These are phyloP conservation scores for Ziziphus jujuba DNA, from an alignment of 306 rosid species.

Conservation along the genomic window DNA sequence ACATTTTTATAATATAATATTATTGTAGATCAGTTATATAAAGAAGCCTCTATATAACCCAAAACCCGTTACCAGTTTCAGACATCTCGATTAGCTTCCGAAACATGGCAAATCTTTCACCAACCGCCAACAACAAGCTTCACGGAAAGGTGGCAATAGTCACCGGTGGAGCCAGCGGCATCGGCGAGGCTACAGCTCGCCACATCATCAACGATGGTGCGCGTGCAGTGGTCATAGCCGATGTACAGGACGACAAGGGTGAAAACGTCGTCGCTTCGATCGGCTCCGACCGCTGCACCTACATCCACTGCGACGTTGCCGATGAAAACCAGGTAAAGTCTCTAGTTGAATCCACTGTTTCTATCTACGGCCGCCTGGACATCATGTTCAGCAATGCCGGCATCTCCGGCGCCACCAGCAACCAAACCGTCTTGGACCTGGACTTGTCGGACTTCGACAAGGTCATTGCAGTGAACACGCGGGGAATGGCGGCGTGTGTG, in stretches of 20 bases:
- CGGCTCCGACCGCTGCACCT: slow-evolving; percentile 35
- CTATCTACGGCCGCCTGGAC: slow-evolving; percentile 40
- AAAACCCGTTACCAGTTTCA: too few relatives aligned
- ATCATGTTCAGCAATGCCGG: slow-evolving; percentile 75
- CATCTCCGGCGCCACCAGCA: too few relatives aligned
- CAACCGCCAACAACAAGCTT: slow-evolving; percentile 18
- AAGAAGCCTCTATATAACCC: too few relatives aligned
- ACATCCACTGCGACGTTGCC: slow-evolving; percentile 53
- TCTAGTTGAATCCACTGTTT: slow-evolving; percentile 41
- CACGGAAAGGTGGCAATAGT: slow-evolving; percentile 53
- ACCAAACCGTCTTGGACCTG: slow-evolving; percentile 41
- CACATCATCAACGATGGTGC: slow-evolving; percentile 44
- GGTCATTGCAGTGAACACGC: slow-evolving; percentile 29
- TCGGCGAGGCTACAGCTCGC: slow-evolving; percentile 57
- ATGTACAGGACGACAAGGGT: slow-evolving; percentile 50
- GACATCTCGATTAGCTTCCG: too few relatives aligned
- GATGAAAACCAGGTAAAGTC: slow-evolving; percentile 48
- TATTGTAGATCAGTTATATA: too few relatives aligned
- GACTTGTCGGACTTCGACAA: slow-evolving; percentile 31
- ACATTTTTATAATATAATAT: too few relatives aligned
- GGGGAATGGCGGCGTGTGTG: slow-evolving; percentile 47
- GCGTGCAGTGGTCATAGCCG: slow-evolving; percentile 47
- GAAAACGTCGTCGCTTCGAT: slow-evolving; percentile 40
- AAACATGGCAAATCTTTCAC: not conserved
- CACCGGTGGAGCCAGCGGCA: slow-evolving; percentile 69